These are phyloP conservation scores for Diaporthe sp. DNA, from an alignment of 2,329 filamentous ascomycete genomes.

Conservation along the genomic window DNA sequence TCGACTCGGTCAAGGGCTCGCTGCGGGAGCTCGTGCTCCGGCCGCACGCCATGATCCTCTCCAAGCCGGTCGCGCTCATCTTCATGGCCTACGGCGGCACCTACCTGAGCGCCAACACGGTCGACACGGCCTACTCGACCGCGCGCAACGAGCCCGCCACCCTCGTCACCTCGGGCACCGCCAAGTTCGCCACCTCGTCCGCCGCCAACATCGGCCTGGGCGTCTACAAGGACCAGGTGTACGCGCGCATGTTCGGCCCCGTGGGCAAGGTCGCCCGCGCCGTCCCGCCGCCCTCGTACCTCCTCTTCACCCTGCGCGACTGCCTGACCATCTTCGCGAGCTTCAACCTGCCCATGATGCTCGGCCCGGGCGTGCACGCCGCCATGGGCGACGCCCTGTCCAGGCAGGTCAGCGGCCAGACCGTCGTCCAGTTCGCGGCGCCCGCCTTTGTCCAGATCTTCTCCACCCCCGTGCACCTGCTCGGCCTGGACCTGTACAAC, in stretches of 20 bases:
- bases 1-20: constrained; percentile 71
- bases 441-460: constrained; percentile 84
- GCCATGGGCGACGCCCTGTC: constrained; percentile 68
- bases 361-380: constrained; percentile 77
- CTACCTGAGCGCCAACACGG: constrained; percentile 87
- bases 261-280: constrained; percentile 61
- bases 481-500: constrained; percentile 91
- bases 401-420: constrained; percentile 65
- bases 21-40: constrained; percentile 68
- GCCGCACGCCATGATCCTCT: constrained; percentile 73
- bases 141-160: constrained; percentile 68
- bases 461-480: constrained; percentile 86
- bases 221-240: constrained; percentile 91
- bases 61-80: constrained; percentile 78
- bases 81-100: constrained; percentile 87
- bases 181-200: constrained; percentile 86
- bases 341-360: constrained; percentile 88
- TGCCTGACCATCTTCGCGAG: constrained; percentile 91
- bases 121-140: constrained; percentile 85
- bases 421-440: constrained; percentile 82
- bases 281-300: constrained; percentile 80
- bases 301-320: constrained; percentile 86
- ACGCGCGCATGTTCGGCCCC: constrained; percentile 85
- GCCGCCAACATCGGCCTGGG: constrained; percentile 88
- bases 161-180: constrained; percentile 78